phyloP scores from a whole-genome alignment of 1,284 basidiomycete species.

The Crucibulum parvulum region DNA sequence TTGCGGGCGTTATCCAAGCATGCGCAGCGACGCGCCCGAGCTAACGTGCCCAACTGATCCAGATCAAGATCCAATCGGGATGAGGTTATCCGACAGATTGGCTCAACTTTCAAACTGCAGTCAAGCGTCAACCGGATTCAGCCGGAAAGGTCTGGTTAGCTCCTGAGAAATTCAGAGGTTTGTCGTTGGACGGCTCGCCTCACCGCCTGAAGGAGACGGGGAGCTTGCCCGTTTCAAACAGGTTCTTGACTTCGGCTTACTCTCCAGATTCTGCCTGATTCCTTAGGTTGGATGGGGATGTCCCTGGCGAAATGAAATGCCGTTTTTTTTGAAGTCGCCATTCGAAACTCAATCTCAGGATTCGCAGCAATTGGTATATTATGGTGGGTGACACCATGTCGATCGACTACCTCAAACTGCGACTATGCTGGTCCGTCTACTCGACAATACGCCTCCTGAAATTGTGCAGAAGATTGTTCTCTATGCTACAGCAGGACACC shows the following conservation, averaged over 20 bases:
- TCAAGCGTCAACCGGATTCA: too few relatives aligned
- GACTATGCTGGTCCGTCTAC: slow-evolving; percentile 29
- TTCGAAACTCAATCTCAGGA: slow-evolving; percentile 2
- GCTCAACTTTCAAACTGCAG: too few relatives aligned
- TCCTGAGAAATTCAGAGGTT: too few relatives aligned
- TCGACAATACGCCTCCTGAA: slow-evolving; percentile 33
- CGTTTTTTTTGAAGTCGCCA: slow-evolving; percentile 2
- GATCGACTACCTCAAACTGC: slow-evolving; percentile 5
- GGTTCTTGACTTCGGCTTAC: not conserved
- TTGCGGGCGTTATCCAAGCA: too few relatives aligned
- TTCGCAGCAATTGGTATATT: not conserved
- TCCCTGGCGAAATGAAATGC: not conserved
- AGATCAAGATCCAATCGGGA: too few relatives aligned
- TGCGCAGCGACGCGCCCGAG: too few relatives aligned
- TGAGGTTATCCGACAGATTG: too few relatives aligned
- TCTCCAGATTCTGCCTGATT: not conserved
- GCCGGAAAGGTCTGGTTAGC: too few relatives aligned
- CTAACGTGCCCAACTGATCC: too few relatives aligned
- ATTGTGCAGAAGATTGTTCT: slow-evolving; percentile 42
- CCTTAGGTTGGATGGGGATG: not conserved
- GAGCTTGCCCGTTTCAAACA: not conserved
- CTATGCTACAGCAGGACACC: slow-evolving; percentile 28
- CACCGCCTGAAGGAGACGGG: too few relatives aligned
- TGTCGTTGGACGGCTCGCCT: too few relatives aligned
- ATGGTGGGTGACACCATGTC: not conserved